Evolutionary conservation across 352 stramenopile genomes (phyloP).

Genomic region (Thraustochytrium sp.): DNA sequence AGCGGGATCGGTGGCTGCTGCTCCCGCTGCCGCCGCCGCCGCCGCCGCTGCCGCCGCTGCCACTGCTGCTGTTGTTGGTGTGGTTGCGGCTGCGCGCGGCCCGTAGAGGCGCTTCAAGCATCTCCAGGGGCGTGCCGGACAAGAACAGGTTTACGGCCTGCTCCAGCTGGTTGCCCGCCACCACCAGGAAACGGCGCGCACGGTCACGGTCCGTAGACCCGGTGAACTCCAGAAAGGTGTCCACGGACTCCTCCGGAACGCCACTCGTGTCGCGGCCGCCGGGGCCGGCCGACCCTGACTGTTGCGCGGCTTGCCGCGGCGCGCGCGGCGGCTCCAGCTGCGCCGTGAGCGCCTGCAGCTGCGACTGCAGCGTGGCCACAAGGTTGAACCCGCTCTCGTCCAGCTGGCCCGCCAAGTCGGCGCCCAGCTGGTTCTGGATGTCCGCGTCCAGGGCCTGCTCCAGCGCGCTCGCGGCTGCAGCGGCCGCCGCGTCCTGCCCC

Average conservation of each 20-base stretch:
- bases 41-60: background rate
- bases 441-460: background rate
- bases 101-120: constrained; percentile 8
- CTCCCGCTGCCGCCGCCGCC: too few species aligned
- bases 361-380: constrained; percentile 9
- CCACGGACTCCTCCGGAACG: background rate
- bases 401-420: background rate
- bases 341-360: constrained; percentile 21
- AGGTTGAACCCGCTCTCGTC: background rate
- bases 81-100: background rate
- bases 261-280: background rate
- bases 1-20: too few species aligned
- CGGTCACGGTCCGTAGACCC: constrained; percentile 14
- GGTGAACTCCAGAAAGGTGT: constrained; percentile 43
- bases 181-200: background rate
- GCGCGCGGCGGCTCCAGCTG: background rate
- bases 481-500: background rate
- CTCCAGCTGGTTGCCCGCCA: constrained; percentile 9
- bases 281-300: background rate
- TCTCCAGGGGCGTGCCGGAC: constrained; percentile 19
- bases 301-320: background rate
- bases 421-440: background rate
- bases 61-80: background rate
- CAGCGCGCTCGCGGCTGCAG: background rate
- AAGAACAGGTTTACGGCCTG: constrained; percentile 43